phyloP scores from a whole-genome alignment of 768 basidiomycete genomes.

The Pleurotus tuber-regium region DNA sequence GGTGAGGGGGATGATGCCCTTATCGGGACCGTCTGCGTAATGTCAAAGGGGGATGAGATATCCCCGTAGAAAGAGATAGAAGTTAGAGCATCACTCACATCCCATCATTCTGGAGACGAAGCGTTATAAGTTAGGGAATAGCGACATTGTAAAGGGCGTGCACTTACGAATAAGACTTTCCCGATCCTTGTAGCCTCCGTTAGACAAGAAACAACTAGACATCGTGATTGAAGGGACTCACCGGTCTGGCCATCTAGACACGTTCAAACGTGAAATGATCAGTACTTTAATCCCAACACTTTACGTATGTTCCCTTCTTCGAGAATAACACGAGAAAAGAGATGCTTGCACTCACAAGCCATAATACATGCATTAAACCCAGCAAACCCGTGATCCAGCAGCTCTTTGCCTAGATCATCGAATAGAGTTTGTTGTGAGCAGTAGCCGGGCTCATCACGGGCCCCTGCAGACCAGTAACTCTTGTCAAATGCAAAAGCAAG shows the following conservation, averaged over 20 bases:
- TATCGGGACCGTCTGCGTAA: constrained; percentile 80
- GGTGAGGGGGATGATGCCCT: constrained; percentile 96
- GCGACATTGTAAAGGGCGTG: not conserved
- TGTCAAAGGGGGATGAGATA: not conserved
- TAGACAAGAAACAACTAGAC: constrained; percentile 5
- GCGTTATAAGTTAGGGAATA: constrained; percentile 9
- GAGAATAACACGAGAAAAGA: too few species aligned
- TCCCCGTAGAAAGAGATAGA: constrained; percentile 8
- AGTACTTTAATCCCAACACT: too few species aligned
- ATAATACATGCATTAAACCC: constrained; percentile 99
- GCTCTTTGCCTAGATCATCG: constrained; percentile 89
- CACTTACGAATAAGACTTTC: constrained; percentile 86
- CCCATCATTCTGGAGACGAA: constrained; percentile 80
- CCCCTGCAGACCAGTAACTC: constrained; percentile 95
- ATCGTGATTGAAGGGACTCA: too few species aligned
- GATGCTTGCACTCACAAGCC: constrained; percentile 72
- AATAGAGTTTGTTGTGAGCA: constrained; percentile 95
- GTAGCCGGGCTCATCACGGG: constrained; percentile 85
- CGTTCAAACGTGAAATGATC: too few species aligned
- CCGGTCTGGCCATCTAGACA: constrained; percentile 78
- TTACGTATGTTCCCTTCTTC: too few species aligned
- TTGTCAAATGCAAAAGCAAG: constrained; percentile 96
- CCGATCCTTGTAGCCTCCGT: constrained; percentile 57
- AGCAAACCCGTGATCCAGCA: constrained; percentile 92
- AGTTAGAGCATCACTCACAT: constrained; percentile 52